Base-by-base conservation (phyloP, 306 rosid genomes). In the Pueraria montana region DNA sequence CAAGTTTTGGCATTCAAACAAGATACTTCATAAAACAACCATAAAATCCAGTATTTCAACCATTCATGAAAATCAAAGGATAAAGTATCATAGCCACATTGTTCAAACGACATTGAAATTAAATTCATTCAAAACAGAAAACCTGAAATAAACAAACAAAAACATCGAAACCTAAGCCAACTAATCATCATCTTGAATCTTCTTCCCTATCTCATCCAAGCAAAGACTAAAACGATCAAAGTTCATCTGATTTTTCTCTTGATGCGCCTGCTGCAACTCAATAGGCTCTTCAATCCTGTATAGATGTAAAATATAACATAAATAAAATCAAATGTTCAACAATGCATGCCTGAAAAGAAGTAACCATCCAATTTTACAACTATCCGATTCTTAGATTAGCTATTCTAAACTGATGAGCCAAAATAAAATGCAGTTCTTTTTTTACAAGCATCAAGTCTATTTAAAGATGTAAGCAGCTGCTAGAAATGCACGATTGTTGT, bases 361-460 rank as follows among this genome's bases (percentile, higher is more conserved):
- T 55, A 74, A 62, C 69, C 76, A 72, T 59, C 63, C 63, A 82
- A 9, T 72, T 82, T 67, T 53, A 48, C 11, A 6, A 34, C 26
- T n/a, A 40, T 53, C 56, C 42, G 77, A 62, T 61, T 45, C n/a
- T 76, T 58, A 72, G 65, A 63, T 67, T 52, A 64, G 74, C n/a
- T 64, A 76, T 80, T 84, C 23, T 52, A 52, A 17, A 52, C 45
- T 40, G 2, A 8, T 40, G 1, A 1, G 2, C 45, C 45, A 40
- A 40, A 40, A 40, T 40, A 7, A 40, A 40, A 40, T 11, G 2
- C 11, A 1, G 45, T 8, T 40, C 1, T 38, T 38, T 43, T 10
- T 43, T 43, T 10, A 9, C 12, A 3, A 10, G 48, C 3, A 43
- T 43, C 12, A 11, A 43, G 13, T 13, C 48, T 43, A 43, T 40